Base-by-base conservation (phyloP, 768 basidiomycete species). In the Agaricus subrufescens region DNA sequence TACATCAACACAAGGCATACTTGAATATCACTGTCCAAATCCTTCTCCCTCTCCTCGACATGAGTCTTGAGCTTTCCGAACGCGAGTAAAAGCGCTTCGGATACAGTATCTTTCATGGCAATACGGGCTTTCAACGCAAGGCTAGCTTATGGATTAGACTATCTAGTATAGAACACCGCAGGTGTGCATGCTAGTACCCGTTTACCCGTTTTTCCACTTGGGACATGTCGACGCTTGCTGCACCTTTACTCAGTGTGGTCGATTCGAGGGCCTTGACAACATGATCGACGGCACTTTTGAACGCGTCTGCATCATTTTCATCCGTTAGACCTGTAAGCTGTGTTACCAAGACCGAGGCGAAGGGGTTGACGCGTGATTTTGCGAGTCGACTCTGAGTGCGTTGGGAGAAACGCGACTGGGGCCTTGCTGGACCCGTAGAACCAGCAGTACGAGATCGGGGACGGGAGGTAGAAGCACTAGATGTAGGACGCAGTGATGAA, bases 61-160 rank as follows among this genome's bases (percentile, higher is more conserved):
- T 77, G 75, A n/a, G 65, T 59, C 62, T 82, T 86, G 19, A 91
- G 72, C 51, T 70, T 73, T 31, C 63, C 57, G 58, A 82, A 84
- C 0, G 80, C 75, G n/a, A 70, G 69, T 54, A 82, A 71, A 12
- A 92, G 65, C 0, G 87, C 88, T 29, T 79, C 73, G 12, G 83
- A 85, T 3, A 89, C 73, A 12, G 62, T 65, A 62, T 91, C 84
- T 48, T 79, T 74, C 11, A 83, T 82, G 58, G 85, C 82, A 54
- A 93, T 78, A 39, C 81, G 81, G 12, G 87, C 87, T 66, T 91
- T 91, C 64, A 86, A 72, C 19, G 77, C 72, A 65, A 76, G 80
- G 14, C 88, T 88, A 60, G 31, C 44, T 46, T 12, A 54, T 3
- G 56, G 44, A 34, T 58, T 46, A 55, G 61, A 61, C 19, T 57